These are phyloP conservation scores for Wickerhamiella sergipiensis DNA, from an alignment of 805 yeast genomes.

Conservation along the genomic window DNA sequence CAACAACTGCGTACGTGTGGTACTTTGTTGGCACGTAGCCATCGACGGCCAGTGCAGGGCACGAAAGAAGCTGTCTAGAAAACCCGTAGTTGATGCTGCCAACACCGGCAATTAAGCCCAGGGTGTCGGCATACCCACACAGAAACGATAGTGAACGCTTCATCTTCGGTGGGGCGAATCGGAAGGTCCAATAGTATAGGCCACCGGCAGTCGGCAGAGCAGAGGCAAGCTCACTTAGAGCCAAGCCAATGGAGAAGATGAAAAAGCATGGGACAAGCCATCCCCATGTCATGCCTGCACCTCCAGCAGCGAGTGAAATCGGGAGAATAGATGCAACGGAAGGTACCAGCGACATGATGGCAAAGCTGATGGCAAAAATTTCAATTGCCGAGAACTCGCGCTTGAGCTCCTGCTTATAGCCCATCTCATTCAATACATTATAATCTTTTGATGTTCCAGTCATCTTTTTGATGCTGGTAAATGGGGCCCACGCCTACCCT, in stretches of 20 bases:
- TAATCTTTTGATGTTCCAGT: slow-evolving; percentile 14
- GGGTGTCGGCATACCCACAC: slow-evolving; percentile 50
- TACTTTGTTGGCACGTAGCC: slow-evolving; percentile 37
- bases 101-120: slow-evolving; percentile 49
- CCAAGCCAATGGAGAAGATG: slow-evolving; percentile 39
- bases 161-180: slow-evolving; percentile 42
- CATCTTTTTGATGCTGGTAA: slow-evolving; percentile 5
- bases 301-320: slow-evolving; percentile 44
- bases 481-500: background rate
- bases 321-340: slow-evolving; percentile 41
- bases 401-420: slow-evolving; percentile 51
- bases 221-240: slow-evolving; percentile 51
- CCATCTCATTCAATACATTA: slow-evolving; percentile 32
- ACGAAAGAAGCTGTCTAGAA: slow-evolving; percentile 37
- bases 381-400: slow-evolving; percentile 46
- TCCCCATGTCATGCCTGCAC: slow-evolving; percentile 55
- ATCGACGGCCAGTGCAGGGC: slow-evolving; percentile 29
- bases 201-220: slow-evolving; percentile 67
- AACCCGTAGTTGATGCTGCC: slow-evolving; percentile 61
- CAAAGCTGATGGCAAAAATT: slow-evolving; percentile 55
- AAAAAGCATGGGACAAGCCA: slow-evolving; percentile 47
- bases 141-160: slow-evolving; percentile 43
- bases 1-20: slow-evolving; percentile 48
- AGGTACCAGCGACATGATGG: slow-evolving; percentile 50
- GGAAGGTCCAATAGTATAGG: slow-evolving; percentile 49